Base-by-base conservation (phyloP, 805 yeast species). In the Yamadazyma olivae region DNA sequence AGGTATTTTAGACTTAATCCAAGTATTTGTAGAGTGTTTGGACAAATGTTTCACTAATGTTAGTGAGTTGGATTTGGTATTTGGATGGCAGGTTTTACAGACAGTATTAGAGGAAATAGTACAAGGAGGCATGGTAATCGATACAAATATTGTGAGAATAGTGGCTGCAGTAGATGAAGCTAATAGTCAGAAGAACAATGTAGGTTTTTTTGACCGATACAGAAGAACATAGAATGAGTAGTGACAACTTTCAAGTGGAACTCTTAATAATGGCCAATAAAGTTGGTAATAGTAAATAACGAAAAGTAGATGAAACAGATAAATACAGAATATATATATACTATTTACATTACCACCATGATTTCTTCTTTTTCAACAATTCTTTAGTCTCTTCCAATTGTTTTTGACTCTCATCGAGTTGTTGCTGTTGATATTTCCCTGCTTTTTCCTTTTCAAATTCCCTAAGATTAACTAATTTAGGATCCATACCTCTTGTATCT, bases 41-140 rank as follows among this genome's bases (percentile, higher is more conserved):
- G 96, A 93, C 56, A 79, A 83, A 40, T 93, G 99, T 59, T 93
- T 93, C 61, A 81, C 81, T 43, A 90, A 89, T 52, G 99, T 93
- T 5, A 90, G 96, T 58, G 99, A 93, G 56, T 70, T 93, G 48
- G 99, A 93, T 61, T 70, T 93, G 44, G 96, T 93, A n/a, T 91
- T 90, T 64, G 97, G 97, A 13, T 93, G 99, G 98, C 97, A 93
- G 61, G 95, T 89, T 4, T 66, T 91, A 21, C 95, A 91, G 56
- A 83, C 95, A 2, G 96, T 91, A 2, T 59, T 90, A 32, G 93
- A 83, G 50, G 98, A 93, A 51, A 83, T 93, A 22, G 82, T 93
- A 1, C 98, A 93, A 56, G 99, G 98, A 17, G 99, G 99, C 0
- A 83, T 93, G 95, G 99, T 93, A 6, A 85, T 93, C 24, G 99